Evolutionary conservation across 202 grass and related monocot genomes (phyloP).

Genomic region (Eragrostis tef): DNA sequence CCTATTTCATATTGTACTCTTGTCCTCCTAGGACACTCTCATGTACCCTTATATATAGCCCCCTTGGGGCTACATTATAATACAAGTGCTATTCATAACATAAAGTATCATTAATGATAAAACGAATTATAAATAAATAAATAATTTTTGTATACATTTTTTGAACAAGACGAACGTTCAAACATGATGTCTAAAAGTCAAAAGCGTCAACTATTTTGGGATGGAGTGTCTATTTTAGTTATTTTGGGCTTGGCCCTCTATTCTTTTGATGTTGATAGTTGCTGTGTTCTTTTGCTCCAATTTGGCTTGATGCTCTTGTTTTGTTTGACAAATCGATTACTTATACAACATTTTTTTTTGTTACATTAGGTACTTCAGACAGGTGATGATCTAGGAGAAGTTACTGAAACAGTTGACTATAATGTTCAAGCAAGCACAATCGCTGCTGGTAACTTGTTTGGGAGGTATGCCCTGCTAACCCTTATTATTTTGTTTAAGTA

Average conservation of each 20-base stretch:
- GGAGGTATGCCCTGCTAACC: conserved; percentile 64
- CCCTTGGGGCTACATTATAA: no score
- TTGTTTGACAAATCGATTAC: conserved; percentile 12
- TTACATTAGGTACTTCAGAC: conserved; percentile 87
- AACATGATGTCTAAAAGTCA: no score
- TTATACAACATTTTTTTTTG: conserved; percentile 23
- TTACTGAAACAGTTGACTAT: conserved; percentile 98
- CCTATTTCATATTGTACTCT: no score
- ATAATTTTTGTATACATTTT: no score
- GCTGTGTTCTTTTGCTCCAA: not conserved
- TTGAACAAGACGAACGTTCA: no score
- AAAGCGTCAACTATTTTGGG: no score
- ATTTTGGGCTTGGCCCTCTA: not conserved
- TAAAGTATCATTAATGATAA: no score
- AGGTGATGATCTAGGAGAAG: conserved; percentile 95
- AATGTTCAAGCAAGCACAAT: conserved; percentile 90
- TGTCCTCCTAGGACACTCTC: no score
- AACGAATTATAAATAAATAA: no score
- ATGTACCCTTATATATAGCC: no score
- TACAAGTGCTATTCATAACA: no score
- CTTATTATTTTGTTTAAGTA: conserved; percentile 12
- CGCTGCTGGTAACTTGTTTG: conserved; percentile 93
- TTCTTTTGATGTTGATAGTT: not conserved
- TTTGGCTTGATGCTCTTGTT: conserved; percentile 30
- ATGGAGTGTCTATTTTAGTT: not conserved